These are phyloP conservation scores for Penicillium parvum DNA, from an alignment of 495 filamentous ascomycete genomes.

Conservation along the genomic window DNA sequence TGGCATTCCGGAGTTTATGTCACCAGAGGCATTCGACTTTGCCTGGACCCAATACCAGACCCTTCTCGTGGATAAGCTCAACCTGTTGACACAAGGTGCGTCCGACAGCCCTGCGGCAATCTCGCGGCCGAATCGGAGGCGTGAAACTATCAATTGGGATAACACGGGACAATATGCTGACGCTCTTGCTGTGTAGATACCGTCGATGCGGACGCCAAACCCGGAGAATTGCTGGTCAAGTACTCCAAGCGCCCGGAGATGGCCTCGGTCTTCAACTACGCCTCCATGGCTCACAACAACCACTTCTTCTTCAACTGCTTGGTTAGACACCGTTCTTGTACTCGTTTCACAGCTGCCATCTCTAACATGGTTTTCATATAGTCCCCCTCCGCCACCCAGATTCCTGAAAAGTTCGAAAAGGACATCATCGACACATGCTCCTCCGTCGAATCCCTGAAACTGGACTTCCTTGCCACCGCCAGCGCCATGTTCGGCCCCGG, in stretches of 20 bases:
- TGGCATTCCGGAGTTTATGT: conserved; percentile 65
- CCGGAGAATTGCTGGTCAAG: conserved; percentile 65
- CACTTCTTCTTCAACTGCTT: conserved; percentile 84
- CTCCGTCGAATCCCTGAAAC: conserved; percentile 72
- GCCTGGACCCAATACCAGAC: conserved; percentile 82
- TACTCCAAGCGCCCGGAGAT: conserved; percentile 71
- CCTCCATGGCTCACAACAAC: conserved; percentile 95
- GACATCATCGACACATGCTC: conserved; percentile 65
- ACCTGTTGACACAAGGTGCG: conserved; percentile 67
- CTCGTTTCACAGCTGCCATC: not conserved
- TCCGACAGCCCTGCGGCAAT: conserved; percentile 7
- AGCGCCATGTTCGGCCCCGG: conserved; percentile 92
- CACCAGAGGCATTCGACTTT: conserved; percentile 59
- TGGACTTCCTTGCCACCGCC: conserved; percentile 76
- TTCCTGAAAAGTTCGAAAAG: conserved; percentile 44
- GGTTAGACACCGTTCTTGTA: conserved; percentile 28
- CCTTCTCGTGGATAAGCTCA: conserved; percentile 68
- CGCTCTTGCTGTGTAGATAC: conserved; percentile 36
- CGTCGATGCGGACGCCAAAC: conserved; percentile 49
- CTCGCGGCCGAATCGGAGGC: not conserved
- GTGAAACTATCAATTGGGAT: not conserved
- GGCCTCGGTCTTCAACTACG: conserved; percentile 87
- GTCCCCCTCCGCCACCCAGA: conserved; percentile 46
- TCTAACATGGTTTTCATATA: conserved; percentile 8
- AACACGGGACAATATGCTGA: conserved; percentile 5